A percentile compares a stretch with the other conserved stretches of the same genome.
Evolutionary conservation across 345 rosid species (phyloP).

Genomic region (Brassica cretica): DNA sequence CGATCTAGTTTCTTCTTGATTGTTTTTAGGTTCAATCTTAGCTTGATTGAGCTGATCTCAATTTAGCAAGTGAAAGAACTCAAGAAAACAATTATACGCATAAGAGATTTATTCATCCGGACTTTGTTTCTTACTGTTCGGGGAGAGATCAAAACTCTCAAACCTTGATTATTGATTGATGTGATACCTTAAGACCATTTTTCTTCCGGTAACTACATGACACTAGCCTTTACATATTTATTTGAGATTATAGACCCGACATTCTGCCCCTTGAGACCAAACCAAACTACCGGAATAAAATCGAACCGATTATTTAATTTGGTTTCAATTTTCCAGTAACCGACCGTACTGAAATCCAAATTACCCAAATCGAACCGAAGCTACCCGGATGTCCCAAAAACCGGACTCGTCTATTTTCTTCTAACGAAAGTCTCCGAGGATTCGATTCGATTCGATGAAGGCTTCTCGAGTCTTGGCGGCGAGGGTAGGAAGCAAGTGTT

Average conservation of each 20-base stretch:
- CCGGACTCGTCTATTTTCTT: neutral
- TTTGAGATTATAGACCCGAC: neutral
- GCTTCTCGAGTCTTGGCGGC: conserved; percentile 45
- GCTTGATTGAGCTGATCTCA: neutral
- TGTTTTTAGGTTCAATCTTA: neutral
- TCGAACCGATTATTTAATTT: neutral
- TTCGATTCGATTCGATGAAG: conserved; percentile 23
- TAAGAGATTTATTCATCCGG: no score
- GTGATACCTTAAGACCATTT: no score
- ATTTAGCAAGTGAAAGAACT: neutral
- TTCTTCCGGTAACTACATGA: no score
- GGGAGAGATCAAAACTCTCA: no score
- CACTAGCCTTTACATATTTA: no score
- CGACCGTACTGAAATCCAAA: neutral
- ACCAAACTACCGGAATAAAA: neutral
- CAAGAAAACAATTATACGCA: no score
- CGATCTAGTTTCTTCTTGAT: neutral
- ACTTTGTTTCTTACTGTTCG: no score
- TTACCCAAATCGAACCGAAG: neutral
- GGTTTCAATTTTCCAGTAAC: neutral
- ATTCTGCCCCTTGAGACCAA: neutral
- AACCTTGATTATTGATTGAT: no score
- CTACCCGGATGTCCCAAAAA: neutral
- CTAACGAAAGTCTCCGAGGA: neutral
- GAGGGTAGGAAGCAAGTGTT: conserved; percentile 59